Conservation (phyloP, 1,284 basidiomycete species). For the Takashimella koratensis region DNA sequence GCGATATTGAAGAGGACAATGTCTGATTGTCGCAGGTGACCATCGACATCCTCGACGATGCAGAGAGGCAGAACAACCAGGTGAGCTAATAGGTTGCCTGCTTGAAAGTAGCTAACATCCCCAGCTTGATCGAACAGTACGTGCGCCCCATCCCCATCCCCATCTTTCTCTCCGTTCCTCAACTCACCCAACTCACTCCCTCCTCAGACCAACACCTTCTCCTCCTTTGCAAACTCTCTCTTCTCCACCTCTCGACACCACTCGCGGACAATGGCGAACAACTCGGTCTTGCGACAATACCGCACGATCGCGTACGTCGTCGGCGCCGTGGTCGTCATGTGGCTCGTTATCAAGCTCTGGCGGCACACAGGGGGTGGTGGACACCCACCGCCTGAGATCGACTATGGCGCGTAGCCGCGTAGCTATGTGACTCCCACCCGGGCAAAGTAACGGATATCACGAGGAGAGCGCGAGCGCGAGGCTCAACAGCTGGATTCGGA, state of each 20-base stretch:
- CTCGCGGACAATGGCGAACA: conserved; percentile 38
- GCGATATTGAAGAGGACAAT: not conserved
- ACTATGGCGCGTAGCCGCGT: not conserved
- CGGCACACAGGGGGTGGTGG: conserved; percentile 12
- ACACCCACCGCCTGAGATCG: not conserved
- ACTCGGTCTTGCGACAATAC: conserved; percentile 42
- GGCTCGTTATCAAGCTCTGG: conserved; percentile 42
- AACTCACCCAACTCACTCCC: not conserved
- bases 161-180: not conserved
- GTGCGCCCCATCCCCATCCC: conserved; percentile 1
- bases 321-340: conserved; percentile 34
- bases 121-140: conserved; percentile 41
- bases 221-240: conserved; percentile 42
- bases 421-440: too few relatives aligned
- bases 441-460: too few relatives aligned
- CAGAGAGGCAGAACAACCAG: conserved; percentile 44
- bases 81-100: conserved; percentile 15
- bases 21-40: conserved; percentile 32
- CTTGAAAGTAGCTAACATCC: conserved; percentile 11
- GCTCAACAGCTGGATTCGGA: too few relatives aligned
- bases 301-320: conserved; percentile 43
- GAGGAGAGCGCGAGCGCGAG: too few relatives aligned
- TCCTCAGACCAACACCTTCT: conserved; percentile 39
- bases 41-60: conserved; percentile 48
- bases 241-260: conserved; percentile 47